Conservation (phyloP, 2,329 filamentous ascomycete genomes). For the Stylonectria norvegica region DNA sequence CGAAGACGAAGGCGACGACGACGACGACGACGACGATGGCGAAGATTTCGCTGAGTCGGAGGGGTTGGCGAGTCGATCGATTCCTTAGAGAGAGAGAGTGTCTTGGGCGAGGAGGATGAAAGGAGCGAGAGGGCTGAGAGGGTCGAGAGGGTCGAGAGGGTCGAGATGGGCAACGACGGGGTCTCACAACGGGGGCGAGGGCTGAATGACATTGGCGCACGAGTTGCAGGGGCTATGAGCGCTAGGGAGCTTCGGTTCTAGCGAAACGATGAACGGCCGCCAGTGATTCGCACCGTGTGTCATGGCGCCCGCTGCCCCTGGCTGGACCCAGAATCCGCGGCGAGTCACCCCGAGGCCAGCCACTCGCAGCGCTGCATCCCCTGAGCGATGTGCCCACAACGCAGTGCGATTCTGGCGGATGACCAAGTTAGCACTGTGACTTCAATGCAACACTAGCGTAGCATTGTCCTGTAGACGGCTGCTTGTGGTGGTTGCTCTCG, state of each 20-base stretch:
- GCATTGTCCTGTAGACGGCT: not conserved
- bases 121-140: constrained; percentile 11
- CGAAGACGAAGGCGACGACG: constrained; percentile 14
- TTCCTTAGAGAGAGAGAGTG: too few species aligned
- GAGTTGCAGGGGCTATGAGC: constrained; percentile 18
- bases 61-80: constrained; percentile 1
- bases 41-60: constrained; percentile 16
- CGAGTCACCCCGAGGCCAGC: not conserved
- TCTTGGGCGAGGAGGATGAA: not conserved
- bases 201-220: constrained; percentile 15
- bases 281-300: constrained; percentile 14
- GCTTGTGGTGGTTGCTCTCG: too few species aligned
- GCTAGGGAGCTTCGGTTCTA: constrained; percentile 19
- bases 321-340: constrained; percentile 5
- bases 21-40: constrained; percentile 11
- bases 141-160: constrained; percentile 24
- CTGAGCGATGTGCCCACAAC: constrained; percentile 3
- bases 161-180: constrained; percentile 9
- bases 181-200: constrained; percentile 16
- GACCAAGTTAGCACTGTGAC: constrained; percentile 7
- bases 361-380: not conserved
- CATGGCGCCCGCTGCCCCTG: constrained; percentile 19
- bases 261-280: constrained; percentile 25
- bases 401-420: constrained; percentile 7
- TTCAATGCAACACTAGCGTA: constrained; percentile 1